These are phyloP conservation scores for Vitis rupestris DNA, from an alignment of 164 flowering plant genomes.

Conservation along the genomic window DNA sequence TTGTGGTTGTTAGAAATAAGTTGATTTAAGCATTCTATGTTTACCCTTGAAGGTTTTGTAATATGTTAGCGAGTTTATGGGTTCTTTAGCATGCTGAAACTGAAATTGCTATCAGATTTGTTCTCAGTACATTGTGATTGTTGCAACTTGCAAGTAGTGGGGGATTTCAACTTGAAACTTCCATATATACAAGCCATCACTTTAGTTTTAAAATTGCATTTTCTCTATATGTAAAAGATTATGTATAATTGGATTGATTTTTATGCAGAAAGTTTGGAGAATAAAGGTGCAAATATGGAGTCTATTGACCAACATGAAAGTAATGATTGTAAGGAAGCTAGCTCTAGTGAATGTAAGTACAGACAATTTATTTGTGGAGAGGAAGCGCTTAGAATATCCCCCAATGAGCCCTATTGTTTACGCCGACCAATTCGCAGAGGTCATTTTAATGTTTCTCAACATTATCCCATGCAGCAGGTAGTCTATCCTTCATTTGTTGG, in stretches of 20 bases:
- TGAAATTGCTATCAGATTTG: not conserved
- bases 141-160: no score
- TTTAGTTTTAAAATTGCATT: conserved; percentile 6
- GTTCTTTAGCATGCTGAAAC: no score
- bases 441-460: conserved; percentile 85
- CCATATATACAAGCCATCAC: not conserved
- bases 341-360: conserved; percentile 37
- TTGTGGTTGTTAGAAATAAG: no score
- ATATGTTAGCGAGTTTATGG: no score
- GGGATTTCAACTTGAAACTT: conserved; percentile 1
- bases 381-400: conserved; percentile 77
- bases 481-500: not conserved
- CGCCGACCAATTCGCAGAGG: conserved; percentile 92
- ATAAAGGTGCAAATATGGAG: conserved; percentile 31
- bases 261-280: conserved; percentile 36
- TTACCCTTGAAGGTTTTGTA: no score
- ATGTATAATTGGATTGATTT: not conserved
- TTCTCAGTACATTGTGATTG: not conserved
- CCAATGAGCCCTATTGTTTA: conserved; percentile 81
- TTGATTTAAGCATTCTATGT: no score
- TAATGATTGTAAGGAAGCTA: conserved; percentile 29
- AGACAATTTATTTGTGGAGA: conserved; percentile 77
- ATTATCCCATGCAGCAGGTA: conserved; percentile 92
- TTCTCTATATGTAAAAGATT: not conserved
- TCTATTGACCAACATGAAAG: conserved; percentile 31